Base-by-base conservation (phyloP, 176 grass and related monocot genomes). In the Musa troglodytarum region DNA sequence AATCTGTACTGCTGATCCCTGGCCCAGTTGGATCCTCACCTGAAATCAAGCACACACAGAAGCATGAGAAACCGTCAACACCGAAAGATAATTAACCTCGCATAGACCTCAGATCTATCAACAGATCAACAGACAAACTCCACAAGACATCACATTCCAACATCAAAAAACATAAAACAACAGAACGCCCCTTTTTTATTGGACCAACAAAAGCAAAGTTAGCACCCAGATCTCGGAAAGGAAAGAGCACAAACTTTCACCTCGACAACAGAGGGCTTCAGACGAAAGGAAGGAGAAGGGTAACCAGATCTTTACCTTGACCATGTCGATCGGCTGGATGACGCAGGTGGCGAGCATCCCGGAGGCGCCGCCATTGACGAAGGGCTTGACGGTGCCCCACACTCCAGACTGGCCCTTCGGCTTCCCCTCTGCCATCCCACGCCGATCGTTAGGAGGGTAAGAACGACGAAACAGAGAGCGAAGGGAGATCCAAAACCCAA, bases 321-420 rank as follows among this genome's bases (percentile, higher is more conserved):
- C 65, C 94, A 97, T 97, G 65, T 93, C 94, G 80, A 93, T 87
- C 49, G 93, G 93, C 74, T 92, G 93, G 81, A 96, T 96, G 63
- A 96, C 83, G 89, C 89, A 96, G 77, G 89, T 92, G 34, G 93
- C 93, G 69, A 96, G 93, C 93, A 96, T 96, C 17, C 93, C 93
- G 54, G 93, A 90, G 78, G 79, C 85, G 34, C 89, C 93, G 61
- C 93, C 93, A 87, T 96, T 92, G 70, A 83, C 87, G 83, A 92
- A 96, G 58, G 93, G 92, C 85, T 88, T 88, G 50, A 95, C 74
- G 71, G 92, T 88, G 76, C 74, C 71, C 92, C 92, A 95, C 5
- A 50, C 15, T 69, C 67, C 67, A 17, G 8, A 50, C 67, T 69
- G 34, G 34, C 1, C 7, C 15, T 69, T 69, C 29, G 34, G 22